Conservation (phyloP, 352 stramenopile species). For the Globisporangium mamillatum region DNA sequence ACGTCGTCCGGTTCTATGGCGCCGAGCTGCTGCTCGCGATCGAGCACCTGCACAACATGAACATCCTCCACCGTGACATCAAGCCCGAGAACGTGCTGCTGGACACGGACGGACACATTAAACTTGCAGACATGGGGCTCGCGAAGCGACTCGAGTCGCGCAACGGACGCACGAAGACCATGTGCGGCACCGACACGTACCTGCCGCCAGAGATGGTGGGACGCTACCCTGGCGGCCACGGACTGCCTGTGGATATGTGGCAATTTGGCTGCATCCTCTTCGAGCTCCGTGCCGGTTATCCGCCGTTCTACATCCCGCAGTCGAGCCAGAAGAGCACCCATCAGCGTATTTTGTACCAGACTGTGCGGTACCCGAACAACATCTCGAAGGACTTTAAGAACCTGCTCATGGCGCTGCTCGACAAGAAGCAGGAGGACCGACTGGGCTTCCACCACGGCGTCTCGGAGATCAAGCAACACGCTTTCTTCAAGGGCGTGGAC, state of each 20-base stretch:
- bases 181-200: slow-evolving; percentile 90
- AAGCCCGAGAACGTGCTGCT: slow-evolving; percentile 93
- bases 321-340: slow-evolving; percentile 88
- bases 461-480: slow-evolving; percentile 62
- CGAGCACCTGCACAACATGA: slow-evolving; percentile 91
- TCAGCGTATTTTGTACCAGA: slow-evolving; percentile 87
- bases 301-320: slow-evolving; percentile 90
- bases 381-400: slow-evolving; percentile 78
- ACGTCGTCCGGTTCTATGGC: slow-evolving; percentile 82
- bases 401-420: slow-evolving; percentile 61
- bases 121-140: slow-evolving; percentile 90
- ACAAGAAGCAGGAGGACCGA: slow-evolving; percentile 83
- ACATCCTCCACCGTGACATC: slow-evolving; percentile 92
- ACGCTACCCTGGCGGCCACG: slow-evolving; percentile 73
- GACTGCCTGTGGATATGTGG: slow-evolving; percentile 92
- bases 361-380: slow-evolving; percentile 81
- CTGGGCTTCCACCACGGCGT: slow-evolving; percentile 61
- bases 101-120: slow-evolving; percentile 86
- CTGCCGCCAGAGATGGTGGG: slow-evolving; percentile 88
- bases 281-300: slow-evolving; percentile 89
- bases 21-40: slow-evolving; percentile 76
- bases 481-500: slow-evolving; percentile 76
- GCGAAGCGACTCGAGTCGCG: slow-evolving; percentile 81
- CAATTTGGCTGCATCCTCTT: slow-evolving; percentile 93
- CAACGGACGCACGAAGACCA: slow-evolving; percentile 80